Percentiles rank a stretch among this genome's conserved stretches.
phyloP scores from a whole-genome alignment of 2,329 filamentous ascomycete genomes.

The Monosporascus sp. region DNA sequence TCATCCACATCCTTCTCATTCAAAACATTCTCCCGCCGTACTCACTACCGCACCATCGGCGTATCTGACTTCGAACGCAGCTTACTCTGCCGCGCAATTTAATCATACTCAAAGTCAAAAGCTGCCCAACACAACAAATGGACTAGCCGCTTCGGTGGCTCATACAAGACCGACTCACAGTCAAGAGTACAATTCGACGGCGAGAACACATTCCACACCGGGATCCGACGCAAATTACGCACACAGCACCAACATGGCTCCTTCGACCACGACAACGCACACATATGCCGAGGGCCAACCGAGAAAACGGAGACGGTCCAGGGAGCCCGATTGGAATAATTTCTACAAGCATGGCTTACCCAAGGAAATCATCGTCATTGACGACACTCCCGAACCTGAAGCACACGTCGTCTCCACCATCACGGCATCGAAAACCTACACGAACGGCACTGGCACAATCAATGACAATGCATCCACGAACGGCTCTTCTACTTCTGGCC shows the following conservation, averaged over 20 bases:
- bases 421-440: conserved; percentile 30
- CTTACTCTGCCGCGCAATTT: neutral
- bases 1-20: conserved; percentile 12
- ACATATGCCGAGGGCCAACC: conserved; percentile 24
- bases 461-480: conserved; percentile 25
- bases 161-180: conserved; percentile 20
- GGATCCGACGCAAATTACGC: conserved; percentile 25
- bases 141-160: conserved; percentile 28
- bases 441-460: conserved; percentile 21
- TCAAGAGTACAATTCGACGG: neutral
- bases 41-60: neutral
- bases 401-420: conserved; percentile 22
- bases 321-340: conserved; percentile 68
- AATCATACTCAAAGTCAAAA: neutral
- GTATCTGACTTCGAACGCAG: neutral
- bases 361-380: conserved; percentile 81
- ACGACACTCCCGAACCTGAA: conserved; percentile 61
- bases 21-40: conserved; percentile 3
- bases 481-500: conserved; percentile 32
- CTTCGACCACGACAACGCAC: conserved; percentile 24
- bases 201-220: conserved; percentile 27
- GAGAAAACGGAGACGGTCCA: conserved; percentile 52
- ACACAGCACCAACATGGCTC: conserved; percentile 28
- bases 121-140: conserved; percentile 26
- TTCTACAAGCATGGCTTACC: conserved; percentile 82